phyloP scores from a whole-genome alignment of 306 rosid species.

The Vigna reflexopilosa region DNA sequence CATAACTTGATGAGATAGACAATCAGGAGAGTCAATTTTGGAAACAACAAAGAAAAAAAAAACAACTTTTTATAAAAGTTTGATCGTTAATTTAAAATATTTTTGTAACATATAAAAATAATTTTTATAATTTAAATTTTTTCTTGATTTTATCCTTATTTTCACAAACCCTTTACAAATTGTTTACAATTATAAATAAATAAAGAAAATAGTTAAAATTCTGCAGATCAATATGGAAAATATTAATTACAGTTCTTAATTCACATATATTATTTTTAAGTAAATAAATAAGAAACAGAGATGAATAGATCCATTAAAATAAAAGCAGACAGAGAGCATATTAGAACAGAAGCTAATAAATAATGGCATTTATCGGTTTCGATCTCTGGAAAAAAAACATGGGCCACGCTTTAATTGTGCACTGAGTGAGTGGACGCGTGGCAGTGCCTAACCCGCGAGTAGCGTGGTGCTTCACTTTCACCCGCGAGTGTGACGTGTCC shows the following conservation, averaged over 20 bases:
- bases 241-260: background rate
- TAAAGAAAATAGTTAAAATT: too few relatives aligned
- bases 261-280: background rate
- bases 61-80: background rate
- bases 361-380: conserved; percentile 30
- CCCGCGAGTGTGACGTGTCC: conserved; percentile 40
- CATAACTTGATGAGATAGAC: background rate
- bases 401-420: conserved; percentile 36
- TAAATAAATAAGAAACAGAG: background rate
- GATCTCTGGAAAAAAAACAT: background rate
- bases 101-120: background rate
- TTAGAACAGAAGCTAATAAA: background rate
- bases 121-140: too few relatives aligned
- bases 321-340: background rate
- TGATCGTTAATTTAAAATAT: background rate
- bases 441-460: conserved; percentile 19
- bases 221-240: background rate
- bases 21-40: background rate
- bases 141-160: too few relatives aligned
- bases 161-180: too few relatives aligned
- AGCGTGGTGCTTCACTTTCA: background rate
- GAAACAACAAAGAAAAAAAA: background rate
- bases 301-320: background rate
- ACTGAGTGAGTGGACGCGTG: conserved; percentile 14
- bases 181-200: too few relatives aligned